Percentiles rank a stretch among this genome's conserved stretches.
phyloP scores from a whole-genome alignment of 495 filamentous ascomycete genomes.

The Annulohypoxylon nitens region DNA sequence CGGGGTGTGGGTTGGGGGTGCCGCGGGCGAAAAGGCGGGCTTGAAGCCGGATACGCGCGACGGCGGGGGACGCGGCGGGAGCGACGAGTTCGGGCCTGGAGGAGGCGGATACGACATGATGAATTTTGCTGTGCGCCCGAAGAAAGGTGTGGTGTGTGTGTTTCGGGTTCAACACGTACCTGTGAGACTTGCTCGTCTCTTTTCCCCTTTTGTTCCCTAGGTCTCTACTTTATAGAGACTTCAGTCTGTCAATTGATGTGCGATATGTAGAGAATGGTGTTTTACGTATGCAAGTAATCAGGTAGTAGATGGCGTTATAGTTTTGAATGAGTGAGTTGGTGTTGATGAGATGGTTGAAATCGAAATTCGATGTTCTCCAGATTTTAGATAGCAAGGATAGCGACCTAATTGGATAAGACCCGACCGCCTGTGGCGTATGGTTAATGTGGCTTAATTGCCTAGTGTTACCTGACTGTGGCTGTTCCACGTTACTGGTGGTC shows the following conservation, averaged over 20 bases:
- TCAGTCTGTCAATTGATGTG: not conserved
- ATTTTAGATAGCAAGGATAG: constrained; percentile 1
- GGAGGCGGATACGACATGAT: constrained; percentile 95
- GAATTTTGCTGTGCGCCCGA: constrained; percentile 71
- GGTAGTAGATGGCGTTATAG: not conserved
- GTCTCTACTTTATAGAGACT: not conserved
- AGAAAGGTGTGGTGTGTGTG: constrained; percentile 33
- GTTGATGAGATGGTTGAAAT: constrained; percentile 1
- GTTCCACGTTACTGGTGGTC: not conserved
- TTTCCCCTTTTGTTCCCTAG: constrained; percentile 8
- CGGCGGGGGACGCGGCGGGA: constrained; percentile 87
- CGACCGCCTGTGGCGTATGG: constrained; percentile 27
- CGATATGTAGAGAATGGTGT: not conserved
- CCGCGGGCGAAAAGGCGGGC: constrained; percentile 66
- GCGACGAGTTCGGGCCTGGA: constrained; percentile 82
- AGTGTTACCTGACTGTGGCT: constrained; percentile 11
- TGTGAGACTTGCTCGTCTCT: constrained; percentile 55
- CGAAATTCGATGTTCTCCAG: constrained; percentile 16
- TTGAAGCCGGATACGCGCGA: constrained; percentile 71
- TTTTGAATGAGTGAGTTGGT: not conserved
- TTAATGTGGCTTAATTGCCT: not conserved
- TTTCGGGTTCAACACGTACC: constrained; percentile 62
- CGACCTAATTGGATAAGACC: not conserved
- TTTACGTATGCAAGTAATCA: not conserved
- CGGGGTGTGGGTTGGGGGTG: constrained; percentile 50